Percentiles rank a stretch among this genome's conserved stretches.
Conservation (phyloP, 495 filamentous ascomycete genomes). For the Penicillium crystallinum region DNA sequence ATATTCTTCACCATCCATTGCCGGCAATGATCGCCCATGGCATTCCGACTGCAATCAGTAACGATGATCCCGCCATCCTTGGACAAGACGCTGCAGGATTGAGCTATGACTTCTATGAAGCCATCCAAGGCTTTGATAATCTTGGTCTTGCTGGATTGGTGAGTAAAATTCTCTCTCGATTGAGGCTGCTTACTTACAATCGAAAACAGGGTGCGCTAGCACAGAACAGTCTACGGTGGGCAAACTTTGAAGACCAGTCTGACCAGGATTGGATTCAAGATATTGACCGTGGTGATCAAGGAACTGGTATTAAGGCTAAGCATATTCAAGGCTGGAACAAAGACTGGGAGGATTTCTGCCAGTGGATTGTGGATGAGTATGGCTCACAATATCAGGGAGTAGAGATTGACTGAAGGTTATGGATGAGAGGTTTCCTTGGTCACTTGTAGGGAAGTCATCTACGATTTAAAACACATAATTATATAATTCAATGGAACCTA, state of each 20-base stretch:
- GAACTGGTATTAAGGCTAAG: slow-evolving; percentile 8
- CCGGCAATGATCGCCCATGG: slow-evolving; percentile 20
- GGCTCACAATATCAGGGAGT: neutral
- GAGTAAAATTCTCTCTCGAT: no score
- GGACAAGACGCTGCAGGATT: slow-evolving; percentile 14
- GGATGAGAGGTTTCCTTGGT: no score
- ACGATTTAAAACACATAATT: no score
- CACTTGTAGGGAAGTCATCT: no score
- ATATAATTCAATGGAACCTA: no score
- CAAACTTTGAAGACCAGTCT: slow-evolving; percentile 17
- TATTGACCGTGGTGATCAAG: slow-evolving; percentile 9
- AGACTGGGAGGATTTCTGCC: slow-evolving; percentile 17
- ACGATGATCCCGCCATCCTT: slow-evolving; percentile 20
- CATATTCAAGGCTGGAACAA: slow-evolving; percentile 11
- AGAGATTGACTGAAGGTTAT: no score
- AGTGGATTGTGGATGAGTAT: slow-evolving; percentile 17
- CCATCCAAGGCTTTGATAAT: slow-evolving; percentile 20
- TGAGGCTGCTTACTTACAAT: no score
- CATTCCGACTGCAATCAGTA: slow-evolving; percentile 17
- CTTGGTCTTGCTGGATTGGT: slow-evolving; percentile 14
- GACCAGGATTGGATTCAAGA: slow-evolving; percentile 13
- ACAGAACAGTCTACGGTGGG: slow-evolving; percentile 18
- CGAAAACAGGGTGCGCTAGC: slow-evolving; percentile 7
- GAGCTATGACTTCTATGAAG: slow-evolving; percentile 19
- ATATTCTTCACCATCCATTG: slow-evolving; percentile 13